Evolutionary conservation across 805 yeast genomes (phyloP).

Genomic region (Suhomyces pyralidae): DNA sequence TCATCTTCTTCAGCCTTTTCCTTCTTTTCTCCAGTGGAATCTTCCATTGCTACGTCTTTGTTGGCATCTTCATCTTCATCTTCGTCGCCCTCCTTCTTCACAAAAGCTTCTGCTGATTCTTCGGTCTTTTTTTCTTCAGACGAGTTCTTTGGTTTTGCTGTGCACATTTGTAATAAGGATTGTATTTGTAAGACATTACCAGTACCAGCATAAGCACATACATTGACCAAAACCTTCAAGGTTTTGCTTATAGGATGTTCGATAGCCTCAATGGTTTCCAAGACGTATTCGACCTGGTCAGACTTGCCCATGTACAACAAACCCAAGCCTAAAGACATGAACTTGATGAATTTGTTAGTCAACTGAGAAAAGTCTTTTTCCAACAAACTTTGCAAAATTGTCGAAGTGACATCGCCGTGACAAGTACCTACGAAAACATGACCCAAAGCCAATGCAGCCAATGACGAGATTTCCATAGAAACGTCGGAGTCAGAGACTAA

Average conservation of each 20-base stretch:
- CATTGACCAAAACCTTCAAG: slow-evolving; percentile 82
- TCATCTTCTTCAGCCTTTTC: slow-evolving; percentile 21
- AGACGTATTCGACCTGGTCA: slow-evolving; percentile 89
- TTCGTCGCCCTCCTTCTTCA: slow-evolving; percentile 17
- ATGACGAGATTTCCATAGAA: slow-evolving; percentile 73
- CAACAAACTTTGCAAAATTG: slow-evolving; percentile 83
- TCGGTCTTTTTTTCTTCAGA: slow-evolving; percentile 60
- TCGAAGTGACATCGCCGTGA: slow-evolving; percentile 90
- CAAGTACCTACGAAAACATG: slow-evolving; percentile 95
- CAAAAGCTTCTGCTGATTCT: slow-evolving; percentile 43
- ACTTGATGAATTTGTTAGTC: slow-evolving; percentile 81
- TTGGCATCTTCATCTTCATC: background rate
- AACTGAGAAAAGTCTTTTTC: slow-evolving; percentile 80
- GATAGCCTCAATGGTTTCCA: slow-evolving; percentile 91
- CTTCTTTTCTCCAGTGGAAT: slow-evolving; percentile 19
- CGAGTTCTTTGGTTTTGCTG: slow-evolving; percentile 61
- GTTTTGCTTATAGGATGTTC: slow-evolving; percentile 92
- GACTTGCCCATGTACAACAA: slow-evolving; percentile 89
- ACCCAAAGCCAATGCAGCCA: slow-evolving; percentile 90
- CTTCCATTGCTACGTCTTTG: slow-evolving; percentile 31
- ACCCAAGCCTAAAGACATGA: slow-evolving; percentile 90
- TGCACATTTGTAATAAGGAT: slow-evolving; percentile 82
- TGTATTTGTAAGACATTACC: slow-evolving; percentile 96
- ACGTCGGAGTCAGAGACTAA: slow-evolving; percentile 72
- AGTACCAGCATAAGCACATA: slow-evolving; percentile 95